Evolutionary conservation across 345 rosid genomes (phyloP).

Genomic region (Ceriops zippeliana): DNA sequence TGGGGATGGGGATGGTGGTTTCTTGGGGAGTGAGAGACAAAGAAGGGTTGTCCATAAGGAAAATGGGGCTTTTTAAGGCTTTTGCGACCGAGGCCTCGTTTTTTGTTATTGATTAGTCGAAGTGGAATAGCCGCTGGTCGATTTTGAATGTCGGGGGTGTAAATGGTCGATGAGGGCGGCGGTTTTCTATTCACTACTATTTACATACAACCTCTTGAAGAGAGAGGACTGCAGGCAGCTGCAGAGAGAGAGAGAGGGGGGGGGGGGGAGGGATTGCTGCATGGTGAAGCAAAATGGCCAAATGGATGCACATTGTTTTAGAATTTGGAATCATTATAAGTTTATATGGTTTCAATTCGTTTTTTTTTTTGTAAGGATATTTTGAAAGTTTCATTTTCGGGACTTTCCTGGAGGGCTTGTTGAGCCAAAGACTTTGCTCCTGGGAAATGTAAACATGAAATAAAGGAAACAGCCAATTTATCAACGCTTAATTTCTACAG

Average conservation of each 20-base stretch:
- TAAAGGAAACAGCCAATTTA: background rate
- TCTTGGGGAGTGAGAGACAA: slow-evolving; percentile 22
- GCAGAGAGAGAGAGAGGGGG: too few species aligned
- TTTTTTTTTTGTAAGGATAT: too few species aligned
- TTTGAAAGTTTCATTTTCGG: background rate
- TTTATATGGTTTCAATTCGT: background rate
- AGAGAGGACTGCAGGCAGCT: too few species aligned
- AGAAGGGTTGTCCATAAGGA: slow-evolving; percentile 20
- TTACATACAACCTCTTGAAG: too few species aligned
- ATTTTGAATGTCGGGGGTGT: slow-evolving; percentile 32
- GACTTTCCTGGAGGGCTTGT: background rate
- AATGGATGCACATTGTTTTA: slow-evolving; percentile 1
- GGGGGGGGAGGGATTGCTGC: slow-evolving; percentile 9
- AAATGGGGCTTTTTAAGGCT: slow-evolving; percentile 11
- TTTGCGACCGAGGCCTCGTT: slow-evolving; percentile 25
- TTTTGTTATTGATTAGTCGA: slow-evolving; percentile 25
- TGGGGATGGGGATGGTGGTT: background rate
- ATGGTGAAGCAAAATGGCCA: slow-evolving; percentile 19
- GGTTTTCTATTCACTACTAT: background rate
- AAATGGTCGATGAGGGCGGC: slow-evolving; percentile 53
- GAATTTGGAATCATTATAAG: slow-evolving; percentile 13
- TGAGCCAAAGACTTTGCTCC: too few species aligned
- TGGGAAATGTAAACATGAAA: too few species aligned
- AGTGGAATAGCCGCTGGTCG: slow-evolving; percentile 6
- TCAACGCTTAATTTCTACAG: background rate